Percentiles rank a stretch among this genome's conserved stretches.
Evolutionary conservation across 2,329 filamentous ascomycete genomes (phyloP).

Genomic region (Aspergillus udagawae): DNA sequence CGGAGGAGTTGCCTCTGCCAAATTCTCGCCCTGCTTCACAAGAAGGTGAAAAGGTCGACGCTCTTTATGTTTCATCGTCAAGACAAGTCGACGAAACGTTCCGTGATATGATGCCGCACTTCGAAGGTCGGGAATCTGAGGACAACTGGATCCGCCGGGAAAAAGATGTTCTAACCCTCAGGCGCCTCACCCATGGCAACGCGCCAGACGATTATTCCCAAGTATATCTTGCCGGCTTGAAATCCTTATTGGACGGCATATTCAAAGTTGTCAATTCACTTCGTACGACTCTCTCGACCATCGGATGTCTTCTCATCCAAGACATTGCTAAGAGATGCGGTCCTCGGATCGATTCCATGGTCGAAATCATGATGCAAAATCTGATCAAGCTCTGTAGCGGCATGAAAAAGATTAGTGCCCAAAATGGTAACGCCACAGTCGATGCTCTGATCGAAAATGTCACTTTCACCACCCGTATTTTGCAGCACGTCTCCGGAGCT

Average conservation of each 20-base stretch:
- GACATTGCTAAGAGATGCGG: conserved; percentile 76
- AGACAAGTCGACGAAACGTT: conserved; percentile 86
- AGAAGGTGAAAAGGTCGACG: conserved; percentile 69
- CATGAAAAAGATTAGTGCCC: conserved; percentile 88
- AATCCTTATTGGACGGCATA: conserved; percentile 76
- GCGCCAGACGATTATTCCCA: conserved; percentile 71
- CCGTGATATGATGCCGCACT: conserved; percentile 72
- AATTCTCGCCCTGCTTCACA: conserved; percentile 26
- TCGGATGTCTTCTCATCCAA: conserved; percentile 78
- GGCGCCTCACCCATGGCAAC: conserved; percentile 78
- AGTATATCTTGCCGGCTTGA: conserved; percentile 66
- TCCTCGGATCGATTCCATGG: conserved; percentile 77
- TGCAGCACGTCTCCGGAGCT: conserved; percentile 80
- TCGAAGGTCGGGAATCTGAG: conserved; percentile 86
- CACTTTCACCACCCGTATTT: conserved; percentile 72
- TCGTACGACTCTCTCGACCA: conserved; percentile 83
- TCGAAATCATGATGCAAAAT: conserved; percentile 83
- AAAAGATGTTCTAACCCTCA: conserved; percentile 70
- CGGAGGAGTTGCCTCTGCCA: conserved; percentile 32
- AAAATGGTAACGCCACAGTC: conserved; percentile 77
- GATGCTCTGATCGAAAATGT: conserved; percentile 74
- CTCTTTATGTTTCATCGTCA: conserved; percentile 76
- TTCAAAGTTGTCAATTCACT: conserved; percentile 80
- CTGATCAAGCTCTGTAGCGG: conserved; percentile 84
- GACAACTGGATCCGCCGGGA: conserved; percentile 88